These are phyloP conservation scores for Antrodiella citrinella DNA, from an alignment of 768 basidiomycete species.

Conservation along the genomic window DNA sequence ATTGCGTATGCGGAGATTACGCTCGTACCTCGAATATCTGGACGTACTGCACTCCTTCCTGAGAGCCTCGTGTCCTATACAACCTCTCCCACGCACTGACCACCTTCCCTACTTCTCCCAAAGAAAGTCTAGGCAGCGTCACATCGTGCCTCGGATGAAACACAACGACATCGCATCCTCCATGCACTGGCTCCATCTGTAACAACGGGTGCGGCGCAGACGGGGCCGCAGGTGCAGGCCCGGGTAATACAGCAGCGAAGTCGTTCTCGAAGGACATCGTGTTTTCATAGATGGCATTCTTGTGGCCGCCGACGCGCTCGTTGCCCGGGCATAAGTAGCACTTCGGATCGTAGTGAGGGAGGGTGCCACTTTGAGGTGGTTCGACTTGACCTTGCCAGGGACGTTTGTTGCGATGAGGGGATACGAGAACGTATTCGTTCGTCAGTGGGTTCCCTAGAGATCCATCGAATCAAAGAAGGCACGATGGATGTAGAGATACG, in stretches of 20 bases:
- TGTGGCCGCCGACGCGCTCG: constrained; percentile 56
- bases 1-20: neutral
- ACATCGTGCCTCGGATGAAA: constrained; percentile 85
- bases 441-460: constrained; percentile 76
- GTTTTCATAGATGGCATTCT: constrained; percentile 59
- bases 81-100: constrained; percentile 69
- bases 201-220: constrained; percentile 51
- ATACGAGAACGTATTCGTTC: constrained; percentile 71
- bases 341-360: constrained; percentile 57
- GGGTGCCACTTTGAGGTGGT: constrained; percentile 38
- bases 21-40: constrained; percentile 80
- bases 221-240: constrained; percentile 48
- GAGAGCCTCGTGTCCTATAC: constrained; percentile 47
- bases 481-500: neutral
- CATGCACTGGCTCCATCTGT: constrained; percentile 59
- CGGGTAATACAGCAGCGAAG: constrained; percentile 69
- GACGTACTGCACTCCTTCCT: constrained; percentile 70
- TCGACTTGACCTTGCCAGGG: constrained; percentile 91
- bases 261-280: constrained; percentile 77
- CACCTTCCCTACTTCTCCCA: constrained; percentile 51
- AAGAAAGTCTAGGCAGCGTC: constrained; percentile 60
- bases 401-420: constrained; percentile 83
- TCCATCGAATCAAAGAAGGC: neutral
- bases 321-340: constrained; percentile 92
- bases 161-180: constrained; percentile 81